Conservation (phyloP, 2,329 filamentous ascomycete species). For the Pseudophaeomoniella oleicola region DNA sequence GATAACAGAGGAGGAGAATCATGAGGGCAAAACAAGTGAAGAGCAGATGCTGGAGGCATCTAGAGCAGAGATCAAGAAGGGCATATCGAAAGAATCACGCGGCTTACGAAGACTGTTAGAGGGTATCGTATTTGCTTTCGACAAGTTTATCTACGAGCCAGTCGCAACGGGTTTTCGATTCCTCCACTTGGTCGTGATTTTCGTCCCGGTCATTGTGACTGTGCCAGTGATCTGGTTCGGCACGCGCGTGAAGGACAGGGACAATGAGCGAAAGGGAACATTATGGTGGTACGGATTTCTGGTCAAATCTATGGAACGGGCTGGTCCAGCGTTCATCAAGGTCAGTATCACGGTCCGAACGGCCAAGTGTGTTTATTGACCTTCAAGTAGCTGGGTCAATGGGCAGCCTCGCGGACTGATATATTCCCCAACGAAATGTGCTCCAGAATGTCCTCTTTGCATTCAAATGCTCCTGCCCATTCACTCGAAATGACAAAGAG, state of each 20-base stretch:
- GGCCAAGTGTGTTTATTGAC: background rate
- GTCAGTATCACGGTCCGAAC: slow-evolving; percentile 27
- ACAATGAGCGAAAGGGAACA: slow-evolving; percentile 66
- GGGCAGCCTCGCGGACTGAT: slow-evolving; percentile 90
- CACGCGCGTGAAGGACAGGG: slow-evolving; percentile 41
- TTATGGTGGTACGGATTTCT: slow-evolving; percentile 92
- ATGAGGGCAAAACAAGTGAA: slow-evolving; percentile 54
- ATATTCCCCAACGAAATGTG: slow-evolving; percentile 94
- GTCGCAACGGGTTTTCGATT: slow-evolving; percentile 79
- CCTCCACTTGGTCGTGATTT: slow-evolving; percentile 71
- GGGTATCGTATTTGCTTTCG: slow-evolving; percentile 50
- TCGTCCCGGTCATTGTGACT: slow-evolving; percentile 72
- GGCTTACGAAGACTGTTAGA: slow-evolving; percentile 45
- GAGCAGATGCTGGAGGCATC: slow-evolving; percentile 77
- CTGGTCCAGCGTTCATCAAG: slow-evolving; percentile 95
- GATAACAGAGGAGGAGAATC: slow-evolving; percentile 35
- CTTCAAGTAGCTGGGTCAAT: slow-evolving; percentile 64
- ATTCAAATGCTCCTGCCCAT: slow-evolving; percentile 89
- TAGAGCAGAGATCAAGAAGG: slow-evolving; percentile 58
- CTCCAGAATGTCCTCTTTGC: slow-evolving; percentile 80
- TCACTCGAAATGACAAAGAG: slow-evolving; percentile 64
- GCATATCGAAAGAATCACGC: slow-evolving; percentile 46
- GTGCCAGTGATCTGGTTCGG: slow-evolving; percentile 77
- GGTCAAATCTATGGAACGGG: slow-evolving; percentile 77
- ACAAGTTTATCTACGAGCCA: slow-evolving; percentile 52